Conservation (phyloP, 352 stramenopile genomes). For the Globisporangium spinosum region DNA sequence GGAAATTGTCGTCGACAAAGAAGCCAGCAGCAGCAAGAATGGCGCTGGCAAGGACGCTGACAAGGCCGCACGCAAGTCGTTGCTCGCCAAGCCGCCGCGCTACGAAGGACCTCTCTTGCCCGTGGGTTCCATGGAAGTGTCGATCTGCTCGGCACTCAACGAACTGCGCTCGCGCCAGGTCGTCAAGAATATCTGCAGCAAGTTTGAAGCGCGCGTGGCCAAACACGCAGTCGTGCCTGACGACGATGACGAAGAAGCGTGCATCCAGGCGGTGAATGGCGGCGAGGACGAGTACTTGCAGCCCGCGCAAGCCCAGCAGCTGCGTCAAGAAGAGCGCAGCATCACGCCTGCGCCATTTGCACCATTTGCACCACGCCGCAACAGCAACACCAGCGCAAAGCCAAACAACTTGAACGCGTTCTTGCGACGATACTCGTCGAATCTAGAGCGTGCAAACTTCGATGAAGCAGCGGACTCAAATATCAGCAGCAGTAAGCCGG, state of each 20-base stretch:
- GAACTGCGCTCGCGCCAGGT: slow-evolving; percentile 48
- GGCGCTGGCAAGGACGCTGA: background rate
- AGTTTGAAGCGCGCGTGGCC: slow-evolving; percentile 33
- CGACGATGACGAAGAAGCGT: slow-evolving; percentile 17
- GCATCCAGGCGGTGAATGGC: slow-evolving; percentile 8
- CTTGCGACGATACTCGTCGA: slow-evolving; percentile 57
- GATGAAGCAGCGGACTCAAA: slow-evolving; percentile 8
- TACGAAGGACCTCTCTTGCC: slow-evolving; percentile 10
- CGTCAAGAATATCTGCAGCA: slow-evolving; percentile 51
- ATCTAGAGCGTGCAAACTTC: slow-evolving; percentile 39
- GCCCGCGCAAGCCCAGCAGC: slow-evolving; percentile 14
- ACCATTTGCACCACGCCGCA: slow-evolving; percentile 9
- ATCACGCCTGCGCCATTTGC: slow-evolving; percentile 10
- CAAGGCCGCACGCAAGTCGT: slow-evolving; percentile 11
- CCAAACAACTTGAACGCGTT: slow-evolving; percentile 71
- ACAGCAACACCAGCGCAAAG: slow-evolving; percentile 23
- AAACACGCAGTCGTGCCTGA: slow-evolving; percentile 17
- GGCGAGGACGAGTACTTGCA: slow-evolving; percentile 18
- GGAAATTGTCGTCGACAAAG: slow-evolving; percentile 46
- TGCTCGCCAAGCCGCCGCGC: slow-evolving; percentile 15
- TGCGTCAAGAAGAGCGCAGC: slow-evolving; percentile 10
- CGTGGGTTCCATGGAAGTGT: slow-evolving; percentile 32
- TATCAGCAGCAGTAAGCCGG: background rate
- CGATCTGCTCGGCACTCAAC: slow-evolving; percentile 42
- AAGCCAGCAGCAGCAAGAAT: background rate